Conservation (phyloP, 2,329 filamentous ascomycete species). For the Talaromyces albobiverticillius region DNA sequence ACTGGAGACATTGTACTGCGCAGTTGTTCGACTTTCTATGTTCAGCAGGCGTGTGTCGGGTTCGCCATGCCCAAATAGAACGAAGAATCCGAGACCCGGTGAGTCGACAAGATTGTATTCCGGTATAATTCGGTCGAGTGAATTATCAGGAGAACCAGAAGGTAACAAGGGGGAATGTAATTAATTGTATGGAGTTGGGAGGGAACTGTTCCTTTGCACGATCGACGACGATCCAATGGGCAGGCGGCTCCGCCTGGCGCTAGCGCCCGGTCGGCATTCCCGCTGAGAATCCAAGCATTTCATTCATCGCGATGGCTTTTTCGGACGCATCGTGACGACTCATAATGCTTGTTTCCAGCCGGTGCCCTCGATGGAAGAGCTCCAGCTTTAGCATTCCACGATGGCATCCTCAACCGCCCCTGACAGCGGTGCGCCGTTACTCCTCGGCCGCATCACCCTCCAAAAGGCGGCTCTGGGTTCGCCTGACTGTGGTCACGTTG, state of each 20-base stretch:
- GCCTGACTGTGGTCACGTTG: conserved; percentile 31
- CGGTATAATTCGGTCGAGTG: no score
- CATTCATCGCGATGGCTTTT: not conserved
- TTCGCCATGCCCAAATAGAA: conserved; percentile 16
- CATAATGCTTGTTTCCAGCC: conserved; percentile 18
- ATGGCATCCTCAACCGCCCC: not conserved
- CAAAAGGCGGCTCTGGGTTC: conserved; percentile 31
- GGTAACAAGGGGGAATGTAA: not conserved
- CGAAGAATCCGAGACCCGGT: not conserved
- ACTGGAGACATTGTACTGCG: conserved; percentile 30
- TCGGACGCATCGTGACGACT: not conserved
- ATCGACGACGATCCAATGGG: not conserved
- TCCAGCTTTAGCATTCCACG: conserved; percentile 8
- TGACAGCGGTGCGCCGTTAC: conserved; percentile 20
- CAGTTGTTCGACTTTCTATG: conserved; percentile 5
- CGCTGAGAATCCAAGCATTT: not conserved
- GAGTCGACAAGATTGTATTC: no score
- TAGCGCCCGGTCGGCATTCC: no score
- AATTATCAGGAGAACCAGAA: not conserved
- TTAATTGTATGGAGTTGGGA: not conserved
- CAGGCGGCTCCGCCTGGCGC: not conserved
- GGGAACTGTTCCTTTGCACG: not conserved
- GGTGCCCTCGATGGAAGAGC: conserved; percentile 18
- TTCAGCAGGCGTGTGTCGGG: conserved; percentile 2
- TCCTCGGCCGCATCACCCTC: conserved; percentile 21